These are phyloP conservation scores for Parachlorella kessleri DNA, from an alignment of 139 green algal species.

Conservation along the genomic window DNA sequence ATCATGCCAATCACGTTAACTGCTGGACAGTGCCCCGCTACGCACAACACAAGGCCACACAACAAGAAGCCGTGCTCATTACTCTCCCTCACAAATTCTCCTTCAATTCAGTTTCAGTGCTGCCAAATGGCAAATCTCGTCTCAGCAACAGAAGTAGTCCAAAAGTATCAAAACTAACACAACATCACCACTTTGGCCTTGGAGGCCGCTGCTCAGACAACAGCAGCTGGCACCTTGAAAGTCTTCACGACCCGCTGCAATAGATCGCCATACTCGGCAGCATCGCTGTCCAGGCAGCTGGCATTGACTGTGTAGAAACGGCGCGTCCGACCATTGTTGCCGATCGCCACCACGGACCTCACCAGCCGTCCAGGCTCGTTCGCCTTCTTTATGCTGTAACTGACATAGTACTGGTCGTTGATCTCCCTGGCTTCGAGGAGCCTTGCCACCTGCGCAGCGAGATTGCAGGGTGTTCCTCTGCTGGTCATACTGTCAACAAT, in stretches of 20 bases:
- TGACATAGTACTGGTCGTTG: conserved; percentile 11
- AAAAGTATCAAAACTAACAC: too few relatives aligned
- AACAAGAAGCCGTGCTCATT: too few relatives aligned
- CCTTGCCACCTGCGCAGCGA: conserved; percentile 4
- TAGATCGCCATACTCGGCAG: conserved; percentile 1
- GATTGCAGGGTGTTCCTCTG: too few relatives aligned
- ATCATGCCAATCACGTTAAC: too few relatives aligned
- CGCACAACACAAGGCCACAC: too few relatives aligned
- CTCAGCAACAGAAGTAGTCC: too few relatives aligned
- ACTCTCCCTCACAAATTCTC: too few relatives aligned
- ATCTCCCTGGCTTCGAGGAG: conserved; percentile 26
- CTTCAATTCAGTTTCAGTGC: too few relatives aligned
- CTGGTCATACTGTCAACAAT: too few relatives aligned
- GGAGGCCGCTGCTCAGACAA: neutral
- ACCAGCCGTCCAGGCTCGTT: neutral
- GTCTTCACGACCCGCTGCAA: conserved; percentile 16
- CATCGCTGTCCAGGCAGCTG: conserved; percentile 14
- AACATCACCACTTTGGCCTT: too few relatives aligned
- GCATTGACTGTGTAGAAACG: conserved; percentile 41
- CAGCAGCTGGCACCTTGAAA: conserved; percentile 17
- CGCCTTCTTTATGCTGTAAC: conserved; percentile 11
- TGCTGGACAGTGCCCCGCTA: too few relatives aligned
- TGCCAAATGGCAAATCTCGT: too few relatives aligned
- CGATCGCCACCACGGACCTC: conserved; percentile 26
- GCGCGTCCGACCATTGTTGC: conserved; percentile 3